Conservation (phyloP, 2,329 filamentous ascomycete genomes). For the Ambrosiella beaveri region DNA sequence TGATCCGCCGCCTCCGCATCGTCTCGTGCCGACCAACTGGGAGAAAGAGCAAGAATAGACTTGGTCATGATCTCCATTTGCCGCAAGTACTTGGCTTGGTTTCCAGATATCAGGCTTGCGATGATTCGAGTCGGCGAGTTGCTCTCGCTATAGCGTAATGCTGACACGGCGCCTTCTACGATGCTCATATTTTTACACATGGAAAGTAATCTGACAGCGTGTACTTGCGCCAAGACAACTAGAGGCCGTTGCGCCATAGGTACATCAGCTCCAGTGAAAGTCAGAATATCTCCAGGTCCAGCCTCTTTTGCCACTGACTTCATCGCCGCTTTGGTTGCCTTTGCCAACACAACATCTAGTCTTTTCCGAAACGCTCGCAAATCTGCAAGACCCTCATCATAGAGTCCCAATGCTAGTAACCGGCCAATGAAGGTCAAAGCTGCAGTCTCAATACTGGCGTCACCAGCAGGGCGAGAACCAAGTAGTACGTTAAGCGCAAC, state of each 20-base stretch:
- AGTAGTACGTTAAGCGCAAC: slow-evolving; percentile 47
- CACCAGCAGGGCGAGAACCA: slow-evolving; percentile 15
- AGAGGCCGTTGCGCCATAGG: slow-evolving; percentile 31
- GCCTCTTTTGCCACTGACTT: slow-evolving; percentile 17
- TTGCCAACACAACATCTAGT: slow-evolving; percentile 27
- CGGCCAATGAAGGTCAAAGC: slow-evolving; percentile 53
- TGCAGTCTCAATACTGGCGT: slow-evolving; percentile 54
- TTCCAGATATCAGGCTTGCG: slow-evolving; percentile 4
- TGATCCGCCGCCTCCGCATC: slow-evolving; percentile 38
- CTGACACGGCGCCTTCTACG: slow-evolving; percentile 38
- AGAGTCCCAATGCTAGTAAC: slow-evolving; percentile 44
- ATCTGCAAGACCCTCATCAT: slow-evolving; percentile 53
- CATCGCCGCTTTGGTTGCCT: slow-evolving; percentile 19
- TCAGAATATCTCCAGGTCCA: slow-evolving; percentile 35
- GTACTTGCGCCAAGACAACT: slow-evolving; percentile 46
- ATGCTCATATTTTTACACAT: slow-evolving; percentile 40
- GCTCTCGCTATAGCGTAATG: slow-evolving; percentile 32
- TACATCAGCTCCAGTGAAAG: slow-evolving; percentile 33
- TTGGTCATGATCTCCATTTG: slow-evolving; percentile 53
- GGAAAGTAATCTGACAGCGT: slow-evolving; percentile 45
- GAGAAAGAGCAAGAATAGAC: slow-evolving; percentile 45
- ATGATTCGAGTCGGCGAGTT: slow-evolving; percentile 9
- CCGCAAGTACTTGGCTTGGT: slow-evolving; percentile 37
- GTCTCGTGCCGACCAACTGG: slow-evolving; percentile 46
- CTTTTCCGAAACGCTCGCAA: slow-evolving; percentile 47